phyloP scores from a whole-genome alignment of 2,329 filamentous ascomycete genomes.

The Lasiodiplodia theobromae region DNA sequence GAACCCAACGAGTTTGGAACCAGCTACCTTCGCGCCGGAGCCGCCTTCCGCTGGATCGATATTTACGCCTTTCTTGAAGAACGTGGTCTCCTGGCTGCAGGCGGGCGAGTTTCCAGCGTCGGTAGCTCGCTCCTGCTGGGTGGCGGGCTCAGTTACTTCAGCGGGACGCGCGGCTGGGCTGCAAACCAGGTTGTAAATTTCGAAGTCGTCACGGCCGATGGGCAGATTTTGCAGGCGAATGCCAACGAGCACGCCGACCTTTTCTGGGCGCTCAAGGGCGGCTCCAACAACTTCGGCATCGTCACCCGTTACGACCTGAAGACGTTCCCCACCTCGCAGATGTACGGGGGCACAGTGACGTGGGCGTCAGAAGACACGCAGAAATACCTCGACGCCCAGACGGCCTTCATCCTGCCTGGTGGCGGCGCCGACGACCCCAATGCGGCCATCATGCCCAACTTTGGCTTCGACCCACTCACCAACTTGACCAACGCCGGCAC shows the following conservation, averaged over 20 bases:
- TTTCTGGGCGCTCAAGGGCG: slow-evolving; percentile 6
- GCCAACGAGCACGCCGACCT: slow-evolving; percentile 29
- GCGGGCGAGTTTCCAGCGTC: slow-evolving; percentile 28
- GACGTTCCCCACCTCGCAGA: background rate
- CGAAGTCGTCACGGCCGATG: slow-evolving; percentile 1
- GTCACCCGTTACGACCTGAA: slow-evolving; percentile 16
- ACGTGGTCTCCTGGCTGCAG: slow-evolving; percentile 4
- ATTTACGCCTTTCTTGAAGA: slow-evolving; percentile 16
- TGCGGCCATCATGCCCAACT: no score
- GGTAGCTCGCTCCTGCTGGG: slow-evolving; percentile 38
- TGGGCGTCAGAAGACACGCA: slow-evolving; percentile 17
- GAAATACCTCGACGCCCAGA: no score
- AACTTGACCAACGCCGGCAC: no score
- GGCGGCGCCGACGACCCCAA: no score
- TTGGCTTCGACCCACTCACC: no score
- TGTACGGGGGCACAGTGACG: no score
- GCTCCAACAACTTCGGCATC: slow-evolving; percentile 22
- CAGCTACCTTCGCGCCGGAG: no score
- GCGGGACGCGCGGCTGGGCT: slow-evolving; percentile 36
- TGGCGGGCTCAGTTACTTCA: slow-evolving; percentile 41
- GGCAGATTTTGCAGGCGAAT: background rate
- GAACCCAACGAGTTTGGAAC: no score
- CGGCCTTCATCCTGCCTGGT: no score
- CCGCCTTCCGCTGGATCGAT: background rate
- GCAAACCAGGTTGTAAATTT: slow-evolving; percentile 31